phyloP scores from a whole-genome alignment of 2,329 filamentous ascomycete genomes.

The Cladophialophora chaetospira region DNA sequence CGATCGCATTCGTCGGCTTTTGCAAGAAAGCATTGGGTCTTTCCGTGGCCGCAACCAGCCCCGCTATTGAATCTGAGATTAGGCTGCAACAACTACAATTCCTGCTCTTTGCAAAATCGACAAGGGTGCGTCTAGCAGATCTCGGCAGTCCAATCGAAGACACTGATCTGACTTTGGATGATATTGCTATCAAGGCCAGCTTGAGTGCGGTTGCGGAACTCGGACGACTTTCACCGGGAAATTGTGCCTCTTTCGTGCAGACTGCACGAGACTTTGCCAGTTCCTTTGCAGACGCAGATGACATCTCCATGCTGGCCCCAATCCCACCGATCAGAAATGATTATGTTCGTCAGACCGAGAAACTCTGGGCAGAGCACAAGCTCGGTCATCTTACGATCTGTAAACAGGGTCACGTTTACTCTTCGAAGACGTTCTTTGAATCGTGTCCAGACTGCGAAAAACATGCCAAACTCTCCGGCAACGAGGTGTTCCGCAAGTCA shows the following conservation, averaged over 20 bases:
- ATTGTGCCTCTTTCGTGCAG: not conserved
- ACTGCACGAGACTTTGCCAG: slow-evolving; percentile 1
- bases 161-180: not conserved
- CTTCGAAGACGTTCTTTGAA: slow-evolving; percentile 22
- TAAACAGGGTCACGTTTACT: slow-evolving; percentile 23
- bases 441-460: slow-evolving; percentile 31
- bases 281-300: not conserved
- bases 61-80: slow-evolving; percentile 34
- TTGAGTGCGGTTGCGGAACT: not conserved
- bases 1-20: slow-evolving; percentile 17
- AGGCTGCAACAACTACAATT: slow-evolving; percentile 32
- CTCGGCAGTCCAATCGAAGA: not conserved
- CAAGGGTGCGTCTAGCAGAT: not conserved
- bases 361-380: slow-evolving; percentile 21
- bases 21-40: slow-evolving; percentile 24
- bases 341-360: slow-evolving; percentile 16
- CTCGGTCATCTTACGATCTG: slow-evolving; percentile 21
- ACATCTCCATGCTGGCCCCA: not conserved
- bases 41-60: slow-evolving; percentile 17
- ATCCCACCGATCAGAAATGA: slow-evolving; percentile 17
- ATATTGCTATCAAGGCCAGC: not conserved
- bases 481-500: slow-evolving; percentile 10
- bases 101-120: slow-evolving; percentile 20
- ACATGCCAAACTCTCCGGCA: slow-evolving; percentile 2
- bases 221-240: not conserved